Percentiles rank a stretch among this genome's conserved stretches.
Conservation (phyloP, 768 basidiomycete genomes). For the Podaxis mareebaensis region DNA sequence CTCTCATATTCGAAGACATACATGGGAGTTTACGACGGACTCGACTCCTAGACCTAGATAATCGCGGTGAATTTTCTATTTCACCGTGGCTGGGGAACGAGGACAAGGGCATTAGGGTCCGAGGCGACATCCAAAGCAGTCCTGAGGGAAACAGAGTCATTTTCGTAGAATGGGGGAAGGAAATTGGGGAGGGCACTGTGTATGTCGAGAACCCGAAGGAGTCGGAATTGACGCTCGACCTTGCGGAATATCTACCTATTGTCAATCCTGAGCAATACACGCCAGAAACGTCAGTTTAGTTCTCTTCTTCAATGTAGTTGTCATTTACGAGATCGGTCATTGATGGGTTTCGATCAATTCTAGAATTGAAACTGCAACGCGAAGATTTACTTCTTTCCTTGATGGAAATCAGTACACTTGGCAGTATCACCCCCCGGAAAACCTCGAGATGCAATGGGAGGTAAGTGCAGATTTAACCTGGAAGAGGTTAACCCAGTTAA, state of each 20-base stretch:
- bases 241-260: constrained; percentile 4
- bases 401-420: constrained; percentile 3
- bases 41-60: background rate
- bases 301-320: background rate
- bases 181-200: background rate
- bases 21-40: background rate
- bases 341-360: background rate
- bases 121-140: background rate
- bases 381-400: constrained; percentile 5
- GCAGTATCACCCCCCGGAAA: constrained; percentile 7
- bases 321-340: background rate
- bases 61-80: background rate
- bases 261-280: constrained; percentile 4
- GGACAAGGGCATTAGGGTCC: background rate
- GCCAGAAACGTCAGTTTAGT: background rate
- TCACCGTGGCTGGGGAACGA: background rate
- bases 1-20: constrained; percentile 4
- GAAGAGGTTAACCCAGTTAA: background rate
- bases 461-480: background rate
- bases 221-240: constrained; percentile 1
- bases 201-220: background rate
- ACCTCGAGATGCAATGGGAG: constrained; percentile 13
- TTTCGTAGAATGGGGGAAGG: constrained; percentile 11
- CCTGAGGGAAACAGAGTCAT: background rate
- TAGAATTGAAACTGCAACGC: constrained; percentile 4